Percentiles rank a stretch among this genome's conserved stretches.
Conservation (phyloP, 192 early-diverging fungal genomes). For the Allomyces macrogynus region DNA sequence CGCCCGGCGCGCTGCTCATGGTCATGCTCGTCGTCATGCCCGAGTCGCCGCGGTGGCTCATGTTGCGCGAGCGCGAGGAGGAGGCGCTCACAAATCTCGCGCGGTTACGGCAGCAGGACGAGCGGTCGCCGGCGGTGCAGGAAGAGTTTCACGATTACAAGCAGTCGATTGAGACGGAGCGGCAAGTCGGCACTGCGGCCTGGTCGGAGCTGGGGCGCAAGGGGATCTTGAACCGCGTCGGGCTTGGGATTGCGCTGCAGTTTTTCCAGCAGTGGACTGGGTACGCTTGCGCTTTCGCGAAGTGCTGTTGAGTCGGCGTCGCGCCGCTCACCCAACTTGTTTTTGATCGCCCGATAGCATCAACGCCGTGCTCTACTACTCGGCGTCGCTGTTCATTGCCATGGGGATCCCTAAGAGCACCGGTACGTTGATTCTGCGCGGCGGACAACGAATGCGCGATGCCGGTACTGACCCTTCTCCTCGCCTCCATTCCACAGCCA, state of each 20-base stretch:
- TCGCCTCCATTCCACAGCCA: constrained; percentile 21
- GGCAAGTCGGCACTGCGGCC: constrained; percentile 12
- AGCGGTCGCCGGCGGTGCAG: constrained; percentile 4
- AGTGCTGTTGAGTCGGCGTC: too few relatives aligned
- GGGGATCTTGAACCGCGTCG: constrained; percentile 25
- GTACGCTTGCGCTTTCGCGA: too few relatives aligned
- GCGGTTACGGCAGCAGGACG: constrained; percentile 24
- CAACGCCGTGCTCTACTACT: constrained; percentile 35
- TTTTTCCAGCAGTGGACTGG: constrained; percentile 67
- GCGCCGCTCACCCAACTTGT: neutral
- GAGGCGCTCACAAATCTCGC: constrained; percentile 46
- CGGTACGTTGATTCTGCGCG: neutral
- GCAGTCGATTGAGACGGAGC: constrained; percentile 15
- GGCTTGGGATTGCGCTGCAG: constrained; percentile 50
- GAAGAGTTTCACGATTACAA: constrained; percentile 20
- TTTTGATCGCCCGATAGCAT: constrained; percentile 24
- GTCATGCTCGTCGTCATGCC: constrained; percentile 33
- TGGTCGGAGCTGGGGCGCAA: constrained; percentile 17
- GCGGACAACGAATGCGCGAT: too few relatives aligned
- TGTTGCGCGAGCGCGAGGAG: constrained; percentile 40
- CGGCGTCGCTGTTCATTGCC: constrained; percentile 10
- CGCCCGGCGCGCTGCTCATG: constrained; percentile 25
- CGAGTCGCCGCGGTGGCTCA: constrained; percentile 69
- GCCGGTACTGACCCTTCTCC: neutral
- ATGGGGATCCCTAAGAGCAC: constrained; percentile 25